phyloP scores from a whole-genome alignment of 1,139 yeast genomes.

The Blastobotrys proliferans region DNA sequence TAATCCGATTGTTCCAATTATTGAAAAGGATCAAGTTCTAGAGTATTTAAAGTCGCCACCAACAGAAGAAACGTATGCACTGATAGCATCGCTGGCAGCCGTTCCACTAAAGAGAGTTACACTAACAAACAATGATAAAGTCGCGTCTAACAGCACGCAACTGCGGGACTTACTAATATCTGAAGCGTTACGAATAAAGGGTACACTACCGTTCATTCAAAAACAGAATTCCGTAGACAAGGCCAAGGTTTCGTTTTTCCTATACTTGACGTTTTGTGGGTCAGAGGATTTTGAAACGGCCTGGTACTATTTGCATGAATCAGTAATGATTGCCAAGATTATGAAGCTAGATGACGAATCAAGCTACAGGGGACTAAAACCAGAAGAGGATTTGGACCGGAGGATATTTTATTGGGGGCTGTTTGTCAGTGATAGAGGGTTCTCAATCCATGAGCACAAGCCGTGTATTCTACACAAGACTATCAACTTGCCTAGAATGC shows the following conservation, averaged over 20 bases:
- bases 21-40: constrained; percentile 10
- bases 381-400: constrained; percentile 13
- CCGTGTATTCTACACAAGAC: constrained; percentile 15
- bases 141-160: neutral
- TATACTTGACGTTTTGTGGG: constrained; percentile 17
- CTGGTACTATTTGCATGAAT: constrained; percentile 17
- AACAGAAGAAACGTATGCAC: constrained; percentile 15
- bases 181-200: constrained; percentile 17
- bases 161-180: constrained; percentile 12
- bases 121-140: neutral
- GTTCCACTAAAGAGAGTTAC: constrained; percentile 15
- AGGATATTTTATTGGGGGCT: constrained; percentile 19
- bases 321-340: constrained; percentile 15
- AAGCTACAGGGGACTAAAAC: constrained; percentile 10
- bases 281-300: constrained; percentile 18
- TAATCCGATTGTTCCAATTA: constrained; percentile 20
- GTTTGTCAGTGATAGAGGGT: constrained; percentile 19
- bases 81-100: constrained; percentile 15
- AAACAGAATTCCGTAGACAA: constrained; percentile 2
- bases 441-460: constrained; percentile 17
- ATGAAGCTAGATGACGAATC: constrained; percentile 15
- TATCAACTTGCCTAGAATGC: constrained; percentile 12
- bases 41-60: constrained; percentile 13
- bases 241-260: constrained; percentile 15
- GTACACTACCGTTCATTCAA: constrained; percentile 11